Evolutionary conservation across 2,329 filamentous ascomycete genomes (phyloP).

Genomic region (Rhexocercosporidium sp.): DNA sequence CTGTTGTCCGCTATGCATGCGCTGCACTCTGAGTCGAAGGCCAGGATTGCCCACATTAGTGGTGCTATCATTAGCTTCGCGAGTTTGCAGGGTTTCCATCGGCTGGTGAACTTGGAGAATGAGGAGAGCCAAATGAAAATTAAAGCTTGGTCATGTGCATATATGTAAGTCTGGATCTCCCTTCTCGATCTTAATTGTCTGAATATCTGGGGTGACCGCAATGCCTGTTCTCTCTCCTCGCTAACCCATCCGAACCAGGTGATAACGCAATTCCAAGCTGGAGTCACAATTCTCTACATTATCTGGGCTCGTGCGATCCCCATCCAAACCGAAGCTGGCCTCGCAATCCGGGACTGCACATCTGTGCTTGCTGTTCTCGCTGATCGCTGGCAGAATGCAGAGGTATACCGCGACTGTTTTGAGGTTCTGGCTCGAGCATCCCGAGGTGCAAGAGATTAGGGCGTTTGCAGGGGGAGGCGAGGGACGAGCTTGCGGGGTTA

Average conservation of each 20-base stretch:
- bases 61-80: too few species aligned
- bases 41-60: slow-evolving; percentile 21
- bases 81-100: slow-evolving; percentile 25
- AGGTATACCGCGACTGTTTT: slow-evolving; percentile 30
- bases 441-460: slow-evolving; percentile 5
- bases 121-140: slow-evolving; percentile 22
- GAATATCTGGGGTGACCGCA: slow-evolving; percentile 22
- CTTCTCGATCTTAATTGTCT: slow-evolving; percentile 9
- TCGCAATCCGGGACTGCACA: slow-evolving; percentile 39
- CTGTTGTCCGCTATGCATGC: slow-evolving; percentile 26
- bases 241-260: slow-evolving; percentile 27
- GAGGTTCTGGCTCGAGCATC: slow-evolving; percentile 25
- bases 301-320: slow-evolving; percentile 36
- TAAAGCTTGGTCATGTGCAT: slow-evolving; percentile 24
- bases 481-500: slow-evolving; percentile 18
- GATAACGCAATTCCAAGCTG: slow-evolving; percentile 33
- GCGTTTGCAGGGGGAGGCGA: slow-evolving; percentile 10
- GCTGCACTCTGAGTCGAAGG: slow-evolving; percentile 22
- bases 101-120: slow-evolving; percentile 12
- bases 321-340: slow-evolving; percentile 31
- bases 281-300: slow-evolving; percentile 42
- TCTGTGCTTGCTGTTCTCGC: slow-evolving; percentile 37
- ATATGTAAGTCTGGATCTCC: slow-evolving; percentile 26
- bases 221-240: slow-evolving; percentile 26
- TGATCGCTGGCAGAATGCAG: slow-evolving; percentile 34